Conservation (phyloP, 768 basidiomycete genomes). For the Tricholoma terreum region DNA sequence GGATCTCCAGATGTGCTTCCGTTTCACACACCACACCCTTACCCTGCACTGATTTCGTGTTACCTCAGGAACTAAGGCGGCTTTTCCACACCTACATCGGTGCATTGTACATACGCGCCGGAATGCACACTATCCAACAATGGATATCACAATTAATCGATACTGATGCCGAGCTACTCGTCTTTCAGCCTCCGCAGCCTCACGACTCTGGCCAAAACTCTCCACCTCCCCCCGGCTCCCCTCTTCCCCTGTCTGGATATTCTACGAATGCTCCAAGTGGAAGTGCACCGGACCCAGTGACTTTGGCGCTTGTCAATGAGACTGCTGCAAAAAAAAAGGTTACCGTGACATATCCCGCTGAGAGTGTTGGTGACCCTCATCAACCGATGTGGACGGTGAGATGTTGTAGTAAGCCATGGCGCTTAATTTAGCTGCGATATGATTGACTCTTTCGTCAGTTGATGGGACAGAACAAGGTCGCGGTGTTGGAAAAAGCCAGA, state of each 20-base stretch:
- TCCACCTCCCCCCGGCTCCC: constrained; percentile 21
- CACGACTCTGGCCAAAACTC: constrained; percentile 7
- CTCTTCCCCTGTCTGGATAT: constrained; percentile 31
- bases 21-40: too few relatives aligned
- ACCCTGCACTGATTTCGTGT: neutral
- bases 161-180: constrained; percentile 31
- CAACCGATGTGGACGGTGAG: constrained; percentile 55
- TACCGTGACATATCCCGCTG: constrained; percentile 46
- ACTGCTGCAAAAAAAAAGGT: constrained; percentile 46
- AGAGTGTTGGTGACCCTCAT: constrained; percentile 49
- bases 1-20: constrained; percentile 27
- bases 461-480: constrained; percentile 44
- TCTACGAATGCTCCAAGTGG: constrained; percentile 9
- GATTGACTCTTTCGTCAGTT: constrained; percentile 35
- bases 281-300: constrained; percentile 25
- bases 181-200: constrained; percentile 10
- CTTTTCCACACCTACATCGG: constrained; percentile 65
- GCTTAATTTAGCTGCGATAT: neutral
- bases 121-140: constrained; percentile 42
- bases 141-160: constrained; percentile 62
- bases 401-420: constrained; percentile 43
- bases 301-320: constrained; percentile 51
- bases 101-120: constrained; percentile 60
- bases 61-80: constrained; percentile 48
- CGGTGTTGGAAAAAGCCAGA: constrained; percentile 57